Conservation (phyloP, 768 basidiomycete genomes). For the Mycena galopus region DNA sequence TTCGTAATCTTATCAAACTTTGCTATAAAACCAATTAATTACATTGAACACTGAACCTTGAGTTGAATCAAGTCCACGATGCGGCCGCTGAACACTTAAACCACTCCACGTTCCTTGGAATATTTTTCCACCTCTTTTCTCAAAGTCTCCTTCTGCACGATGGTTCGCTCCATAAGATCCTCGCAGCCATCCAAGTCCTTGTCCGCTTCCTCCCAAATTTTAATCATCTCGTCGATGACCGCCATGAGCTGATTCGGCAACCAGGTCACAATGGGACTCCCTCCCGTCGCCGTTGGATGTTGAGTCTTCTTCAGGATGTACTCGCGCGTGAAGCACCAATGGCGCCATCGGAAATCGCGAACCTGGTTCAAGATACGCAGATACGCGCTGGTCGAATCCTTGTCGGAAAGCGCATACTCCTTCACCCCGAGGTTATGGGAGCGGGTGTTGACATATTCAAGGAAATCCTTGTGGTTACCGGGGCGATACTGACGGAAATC, state of each 20-base stretch:
- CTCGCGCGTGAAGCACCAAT: conserved; percentile 51
- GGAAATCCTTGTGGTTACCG: conserved; percentile 43
- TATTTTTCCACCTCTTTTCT: conserved; percentile 36
- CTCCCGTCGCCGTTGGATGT: conserved; percentile 46
- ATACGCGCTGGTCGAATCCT: conserved; percentile 38
- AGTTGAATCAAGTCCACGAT: neutral
- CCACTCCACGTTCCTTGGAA: conserved; percentile 31
- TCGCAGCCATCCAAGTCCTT: conserved; percentile 34
- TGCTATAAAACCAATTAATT: no score
- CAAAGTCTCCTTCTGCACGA: conserved; percentile 33
- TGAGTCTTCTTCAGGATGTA: conserved; percentile 46
- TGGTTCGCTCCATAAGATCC: conserved; percentile 31
- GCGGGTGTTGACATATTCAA: conserved; percentile 41
- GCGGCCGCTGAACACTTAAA: neutral
- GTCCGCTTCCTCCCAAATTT: conserved; percentile 33
- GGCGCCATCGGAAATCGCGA: conserved; percentile 47
- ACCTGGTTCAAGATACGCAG: conserved; percentile 43
- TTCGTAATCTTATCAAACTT: no score
- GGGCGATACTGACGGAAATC: conserved; percentile 49
- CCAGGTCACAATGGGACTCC: conserved; percentile 35
- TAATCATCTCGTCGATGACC: conserved; percentile 35
- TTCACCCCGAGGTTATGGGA: conserved; percentile 33
- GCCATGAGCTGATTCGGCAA: conserved; percentile 37
- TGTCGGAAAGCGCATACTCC: conserved; percentile 39
- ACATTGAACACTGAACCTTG: neutral